Evolutionary conservation across 176 grass and related monocot genomes (phyloP).

Genomic region (Zea mays): DNA sequence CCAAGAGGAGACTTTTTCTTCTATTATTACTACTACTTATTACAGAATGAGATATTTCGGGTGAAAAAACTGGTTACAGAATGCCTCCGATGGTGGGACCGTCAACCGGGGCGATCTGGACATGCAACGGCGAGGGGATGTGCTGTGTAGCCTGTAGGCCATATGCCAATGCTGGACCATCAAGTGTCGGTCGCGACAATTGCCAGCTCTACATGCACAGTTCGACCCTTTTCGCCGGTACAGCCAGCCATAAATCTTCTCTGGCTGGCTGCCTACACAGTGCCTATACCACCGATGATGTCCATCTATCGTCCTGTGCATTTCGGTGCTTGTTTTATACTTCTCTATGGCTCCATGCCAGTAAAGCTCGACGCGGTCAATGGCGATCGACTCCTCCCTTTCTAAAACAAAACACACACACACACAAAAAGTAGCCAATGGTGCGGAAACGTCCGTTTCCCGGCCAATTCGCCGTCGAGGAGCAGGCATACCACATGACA

Average conservation of each 20-base stretch:
- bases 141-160: neutral
- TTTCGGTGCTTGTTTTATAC: neutral
- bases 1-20: neutral
- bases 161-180: constrained; percentile 36
- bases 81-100: neutral
- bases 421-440: neutral
- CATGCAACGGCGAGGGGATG: neutral
- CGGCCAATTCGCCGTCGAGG: neutral
- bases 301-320: constrained; percentile 8
- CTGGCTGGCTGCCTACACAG: constrained; percentile 24
- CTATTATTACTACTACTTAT: neutral
- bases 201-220: constrained; percentile 2
- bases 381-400: neutral
- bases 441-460: neutral
- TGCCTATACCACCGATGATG: constrained; percentile 25
- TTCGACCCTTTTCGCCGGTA: neutral
- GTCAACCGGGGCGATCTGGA: neutral
- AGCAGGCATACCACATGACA: neutral
- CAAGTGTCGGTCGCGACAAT: constrained; percentile 21
- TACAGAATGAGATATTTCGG: too few species aligned
- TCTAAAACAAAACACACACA: neutral
- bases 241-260: constrained; percentile 22
- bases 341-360: too few species aligned
- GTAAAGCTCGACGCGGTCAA: constrained; percentile 6
- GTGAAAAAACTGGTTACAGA: neutral